Evolutionary conservation across 495 filamentous ascomycete genomes (phyloP).

Genomic region (Hypoxylon trugodes): DNA sequence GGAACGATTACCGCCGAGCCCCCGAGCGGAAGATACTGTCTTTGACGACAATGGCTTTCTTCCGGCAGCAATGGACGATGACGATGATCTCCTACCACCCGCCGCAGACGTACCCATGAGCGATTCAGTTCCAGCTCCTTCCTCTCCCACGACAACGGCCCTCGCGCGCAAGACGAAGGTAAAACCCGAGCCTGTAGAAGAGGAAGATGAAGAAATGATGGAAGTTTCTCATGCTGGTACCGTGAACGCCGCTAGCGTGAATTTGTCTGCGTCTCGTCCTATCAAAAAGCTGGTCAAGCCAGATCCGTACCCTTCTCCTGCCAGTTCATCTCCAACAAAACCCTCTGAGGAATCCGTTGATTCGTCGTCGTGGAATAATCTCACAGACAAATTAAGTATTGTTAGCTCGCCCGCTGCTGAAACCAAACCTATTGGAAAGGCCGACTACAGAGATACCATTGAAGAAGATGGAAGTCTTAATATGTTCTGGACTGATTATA

Average conservation of each 20-base stretch:
- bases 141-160: constrained; percentile 85
- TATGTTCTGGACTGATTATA: constrained; percentile 98
- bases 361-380: constrained; percentile 87
- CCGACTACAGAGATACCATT: constrained; percentile 79
- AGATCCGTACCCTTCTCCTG: constrained; percentile 69
- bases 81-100: constrained; percentile 53
- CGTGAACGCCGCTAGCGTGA: constrained; percentile 74
- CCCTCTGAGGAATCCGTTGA: constrained; percentile 66
- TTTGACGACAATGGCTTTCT: constrained; percentile 65
- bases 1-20: constrained; percentile 56
- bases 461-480: constrained; percentile 91
- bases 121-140: constrained; percentile 72
- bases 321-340: constrained; percentile 78
- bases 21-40: constrained; percentile 49
- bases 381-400: constrained; percentile 87
- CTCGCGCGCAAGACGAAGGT: constrained; percentile 75
- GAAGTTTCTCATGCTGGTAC: constrained; percentile 81
- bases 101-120: constrained; percentile 72
- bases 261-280: constrained; percentile 84
- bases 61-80: constrained; percentile 63
- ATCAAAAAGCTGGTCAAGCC: constrained; percentile 77
- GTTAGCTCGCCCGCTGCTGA: constrained; percentile 70
- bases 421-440: constrained; percentile 73
- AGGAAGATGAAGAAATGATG: constrained; percentile 83
- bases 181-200: constrained; percentile 70